Evolutionary conservation across 2,329 filamentous ascomycete species (phyloP).

Genomic region (Fusarium sp.): DNA sequence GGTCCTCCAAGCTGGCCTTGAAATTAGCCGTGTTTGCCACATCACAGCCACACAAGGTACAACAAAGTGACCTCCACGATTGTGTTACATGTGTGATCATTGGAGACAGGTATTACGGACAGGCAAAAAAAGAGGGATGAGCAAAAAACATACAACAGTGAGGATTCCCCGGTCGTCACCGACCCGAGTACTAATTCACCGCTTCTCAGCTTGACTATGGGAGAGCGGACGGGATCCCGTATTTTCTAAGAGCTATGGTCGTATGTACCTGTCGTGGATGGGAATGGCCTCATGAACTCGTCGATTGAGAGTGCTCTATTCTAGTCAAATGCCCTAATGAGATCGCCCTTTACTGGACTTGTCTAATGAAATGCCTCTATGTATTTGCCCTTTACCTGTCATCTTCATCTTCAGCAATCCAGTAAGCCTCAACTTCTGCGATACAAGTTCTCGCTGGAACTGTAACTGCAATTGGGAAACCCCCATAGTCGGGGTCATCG

Average conservation of each 20-base stretch:
- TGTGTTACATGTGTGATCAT: background rate
- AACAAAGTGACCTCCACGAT: background rate
- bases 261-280: background rate
- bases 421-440: constrained; percentile 56
- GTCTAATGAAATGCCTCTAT: background rate
- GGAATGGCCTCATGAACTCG: background rate
- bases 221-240: constrained; percentile 3
- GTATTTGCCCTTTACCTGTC: constrained; percentile 21
- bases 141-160: constrained; percentile 8
- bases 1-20: background rate
- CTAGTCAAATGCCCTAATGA: background rate
- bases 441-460: constrained; percentile 63
- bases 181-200: constrained; percentile 8
- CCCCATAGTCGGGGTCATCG: constrained; percentile 66
- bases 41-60: background rate
- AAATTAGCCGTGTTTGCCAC: background rate
- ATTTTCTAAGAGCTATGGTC: constrained; percentile 5
- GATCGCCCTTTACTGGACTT: background rate
- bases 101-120: background rate
- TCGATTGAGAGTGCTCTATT: background rate
- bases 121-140: background rate
- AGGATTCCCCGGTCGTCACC: constrained; percentile 9
- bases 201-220: constrained; percentile 3
- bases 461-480: constrained; percentile 66
- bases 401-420: constrained; percentile 44